Conservation (phyloP, 2,329 filamentous ascomycete species). For the Cladobotryum mycophilum region DNA sequence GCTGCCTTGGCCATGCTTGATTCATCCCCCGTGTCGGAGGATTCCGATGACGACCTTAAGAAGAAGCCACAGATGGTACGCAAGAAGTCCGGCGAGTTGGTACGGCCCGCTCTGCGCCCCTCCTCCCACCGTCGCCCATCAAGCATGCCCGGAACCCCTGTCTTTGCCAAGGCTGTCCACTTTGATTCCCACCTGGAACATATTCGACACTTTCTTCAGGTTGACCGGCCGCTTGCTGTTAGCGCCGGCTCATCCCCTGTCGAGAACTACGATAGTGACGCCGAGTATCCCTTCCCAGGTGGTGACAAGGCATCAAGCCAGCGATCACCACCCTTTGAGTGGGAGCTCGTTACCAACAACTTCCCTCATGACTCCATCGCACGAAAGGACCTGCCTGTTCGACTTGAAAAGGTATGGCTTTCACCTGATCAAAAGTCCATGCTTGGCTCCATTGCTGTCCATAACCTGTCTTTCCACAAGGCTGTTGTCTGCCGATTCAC, state of each 20-base stretch:
- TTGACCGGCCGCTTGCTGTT: slow-evolving; percentile 91
- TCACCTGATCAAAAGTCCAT: slow-evolving; percentile 83
- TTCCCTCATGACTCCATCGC: slow-evolving; percentile 56
- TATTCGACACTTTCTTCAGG: slow-evolving; percentile 89
- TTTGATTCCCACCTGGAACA: slow-evolving; percentile 96
- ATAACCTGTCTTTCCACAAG: slow-evolving; percentile 88
- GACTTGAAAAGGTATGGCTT: slow-evolving; percentile 79
- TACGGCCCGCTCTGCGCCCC: slow-evolving; percentile 81
- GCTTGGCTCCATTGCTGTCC: slow-evolving; percentile 75
- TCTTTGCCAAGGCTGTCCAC: slow-evolving; percentile 95
- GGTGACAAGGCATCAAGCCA: slow-evolving; percentile 35
- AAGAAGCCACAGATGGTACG: slow-evolving; percentile 86
- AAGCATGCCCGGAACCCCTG: slow-evolving; percentile 95
- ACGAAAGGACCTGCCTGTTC: slow-evolving; percentile 61
- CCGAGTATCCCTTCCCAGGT: slow-evolving; percentile 76
- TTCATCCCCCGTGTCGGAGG: slow-evolving; percentile 50
- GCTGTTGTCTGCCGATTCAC: slow-evolving; percentile 88
- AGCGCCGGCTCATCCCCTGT: slow-evolving; percentile 89
- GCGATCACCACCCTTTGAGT: slow-evolving; percentile 59
- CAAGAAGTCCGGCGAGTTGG: slow-evolving; percentile 97
- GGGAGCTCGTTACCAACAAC: slow-evolving; percentile 81
- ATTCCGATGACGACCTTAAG: slow-evolving; percentile 54
- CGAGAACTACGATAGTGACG: slow-evolving; percentile 79
- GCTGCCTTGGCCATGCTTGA: slow-evolving; percentile 41
- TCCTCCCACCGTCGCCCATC: slow-evolving; percentile 72